A percentile compares a stretch with the other conserved stretches of the same genome.
Conservation (phyloP, 2,329 filamentous ascomycete species). For the Aspergillus sp. region DNA sequence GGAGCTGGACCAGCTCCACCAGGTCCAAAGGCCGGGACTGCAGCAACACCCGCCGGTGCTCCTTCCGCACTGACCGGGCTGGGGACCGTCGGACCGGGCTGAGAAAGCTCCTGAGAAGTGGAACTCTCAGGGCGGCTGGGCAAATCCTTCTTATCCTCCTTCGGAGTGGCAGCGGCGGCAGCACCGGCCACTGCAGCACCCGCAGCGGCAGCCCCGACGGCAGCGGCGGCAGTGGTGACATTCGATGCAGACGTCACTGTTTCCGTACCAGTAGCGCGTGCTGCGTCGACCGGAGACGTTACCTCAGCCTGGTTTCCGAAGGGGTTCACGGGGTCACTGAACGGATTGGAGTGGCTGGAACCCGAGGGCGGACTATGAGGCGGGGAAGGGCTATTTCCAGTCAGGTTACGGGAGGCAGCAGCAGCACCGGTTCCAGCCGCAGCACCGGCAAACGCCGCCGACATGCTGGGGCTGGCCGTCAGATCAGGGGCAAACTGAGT, state of each 20-base stretch:
- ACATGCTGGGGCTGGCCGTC: slow-evolving; percentile 29
- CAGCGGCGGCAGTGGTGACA: slow-evolving; percentile 29
- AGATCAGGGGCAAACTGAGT: slow-evolving; percentile 78
- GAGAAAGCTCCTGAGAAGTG: slow-evolving; percentile 19
- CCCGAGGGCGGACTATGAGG: slow-evolving; percentile 37
- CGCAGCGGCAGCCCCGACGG: slow-evolving; percentile 41
- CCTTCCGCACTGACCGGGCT: slow-evolving; percentile 24
- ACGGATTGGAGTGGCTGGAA: slow-evolving; percentile 43
- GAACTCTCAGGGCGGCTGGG: slow-evolving; percentile 20
- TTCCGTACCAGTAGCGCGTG: neutral
- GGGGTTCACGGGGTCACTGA: slow-evolving; percentile 63
- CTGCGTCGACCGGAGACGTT: slow-evolving; percentile 20
- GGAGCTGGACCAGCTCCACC: slow-evolving; percentile 42
- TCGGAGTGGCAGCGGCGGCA: slow-evolving; percentile 35
- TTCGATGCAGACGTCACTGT: slow-evolving; percentile 22
- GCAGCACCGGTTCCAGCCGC: slow-evolving; percentile 17
- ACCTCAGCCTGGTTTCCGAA: slow-evolving; percentile 64
- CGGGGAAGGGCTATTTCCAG: slow-evolving; percentile 24
- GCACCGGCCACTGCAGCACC: slow-evolving; percentile 38
- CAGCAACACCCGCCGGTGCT: slow-evolving; percentile 13
- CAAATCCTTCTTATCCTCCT: slow-evolving; percentile 18
- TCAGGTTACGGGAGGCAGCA: slow-evolving; percentile 31
- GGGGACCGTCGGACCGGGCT: slow-evolving; percentile 18
- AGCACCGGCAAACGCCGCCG: slow-evolving; percentile 17
- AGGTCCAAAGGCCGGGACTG: slow-evolving; percentile 13